phyloP scores from a whole-genome alignment of 371 early-diverging fungal genomes.

The Actinomortierella wolfii region DNA sequence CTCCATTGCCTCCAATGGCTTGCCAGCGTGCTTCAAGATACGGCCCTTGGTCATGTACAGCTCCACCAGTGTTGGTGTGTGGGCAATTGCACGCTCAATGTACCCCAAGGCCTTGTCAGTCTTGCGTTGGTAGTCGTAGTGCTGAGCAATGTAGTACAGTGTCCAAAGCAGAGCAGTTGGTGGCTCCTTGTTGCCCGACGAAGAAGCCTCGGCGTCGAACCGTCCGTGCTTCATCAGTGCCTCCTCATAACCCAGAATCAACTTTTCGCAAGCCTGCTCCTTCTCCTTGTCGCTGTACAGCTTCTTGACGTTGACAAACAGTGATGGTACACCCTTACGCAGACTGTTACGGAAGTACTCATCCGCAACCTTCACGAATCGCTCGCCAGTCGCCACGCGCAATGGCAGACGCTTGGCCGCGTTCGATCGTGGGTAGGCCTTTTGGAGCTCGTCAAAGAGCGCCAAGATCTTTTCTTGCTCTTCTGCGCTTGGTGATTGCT shows the following conservation, averaged over 20 bases:
- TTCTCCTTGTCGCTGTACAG: slow-evolving; percentile 75
- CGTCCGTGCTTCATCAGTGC: slow-evolving; percentile 58
- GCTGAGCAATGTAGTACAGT: slow-evolving; percentile 88
- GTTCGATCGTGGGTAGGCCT: slow-evolving; percentile 83
- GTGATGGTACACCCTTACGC: slow-evolving; percentile 91
- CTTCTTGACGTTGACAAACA: slow-evolving; percentile 82
- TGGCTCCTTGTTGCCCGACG: slow-evolving; percentile 72
- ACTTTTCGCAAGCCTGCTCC: slow-evolving; percentile 63
- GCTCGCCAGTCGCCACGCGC: slow-evolving; percentile 71
- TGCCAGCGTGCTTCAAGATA: slow-evolving; percentile 91
- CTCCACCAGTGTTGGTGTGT: slow-evolving; percentile 89
- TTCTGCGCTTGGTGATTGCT: slow-evolving; percentile 39
- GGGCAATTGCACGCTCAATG: slow-evolving; percentile 84
- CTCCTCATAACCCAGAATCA: slow-evolving; percentile 63
- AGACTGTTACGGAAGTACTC: slow-evolving; percentile 72
- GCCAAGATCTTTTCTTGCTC: slow-evolving; percentile 45
- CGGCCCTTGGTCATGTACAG: slow-evolving; percentile 92
- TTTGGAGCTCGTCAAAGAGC: slow-evolving; percentile 65
- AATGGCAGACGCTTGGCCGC: slow-evolving; percentile 78
- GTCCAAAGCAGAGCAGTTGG: slow-evolving; percentile 89
- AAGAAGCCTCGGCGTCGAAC: slow-evolving; percentile 26
- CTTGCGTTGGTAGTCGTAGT: slow-evolving; percentile 74
- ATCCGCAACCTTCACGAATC: slow-evolving; percentile 68
- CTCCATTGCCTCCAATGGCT: slow-evolving; percentile 67
- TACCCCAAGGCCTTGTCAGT: slow-evolving; percentile 68